A percentile compares a stretch with the other conserved stretches of the same genome.
phyloP scores from a whole-genome alignment of 208 protist genomes.

The Trypanosoma rangeli region DNA sequence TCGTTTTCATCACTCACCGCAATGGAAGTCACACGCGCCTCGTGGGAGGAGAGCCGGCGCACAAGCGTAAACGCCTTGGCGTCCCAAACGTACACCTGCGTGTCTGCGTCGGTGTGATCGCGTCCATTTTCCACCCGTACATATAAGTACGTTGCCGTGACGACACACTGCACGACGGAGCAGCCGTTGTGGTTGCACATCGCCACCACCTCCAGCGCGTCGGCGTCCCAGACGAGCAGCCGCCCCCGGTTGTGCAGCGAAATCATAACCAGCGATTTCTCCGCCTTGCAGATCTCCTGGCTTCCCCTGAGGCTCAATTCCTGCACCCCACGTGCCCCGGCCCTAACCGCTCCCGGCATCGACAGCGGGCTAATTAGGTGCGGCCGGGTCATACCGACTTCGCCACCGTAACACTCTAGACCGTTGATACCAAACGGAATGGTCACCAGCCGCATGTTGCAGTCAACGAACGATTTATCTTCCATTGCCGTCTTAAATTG shows the following conservation, averaged over 20 bases:
- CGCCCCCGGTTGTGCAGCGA: constrained; percentile 64
- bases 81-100: constrained; percentile 69
- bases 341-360: not conserved
- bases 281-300: not conserved
- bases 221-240: constrained; percentile 69
- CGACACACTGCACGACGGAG: constrained; percentile 60
- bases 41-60: constrained; percentile 52
- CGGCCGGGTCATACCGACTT: not conserved
- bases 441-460: constrained; percentile 47
- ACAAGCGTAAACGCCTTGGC: constrained; percentile 39
- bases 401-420: constrained; percentile 40
- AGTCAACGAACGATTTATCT: constrained; percentile 7
- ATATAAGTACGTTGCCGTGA: constrained; percentile 45
- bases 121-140: constrained; percentile 53
- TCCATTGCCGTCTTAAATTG: not conserved
- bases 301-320: constrained; percentile 20
- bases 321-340: constrained; percentile 28
- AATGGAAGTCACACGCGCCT: constrained; percentile 57
- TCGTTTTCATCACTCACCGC: constrained; percentile 42
- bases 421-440: constrained; percentile 66
- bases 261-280: constrained; percentile 32
- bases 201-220: constrained; percentile 39
- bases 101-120: constrained; percentile 48
- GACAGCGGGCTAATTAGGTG: not conserved
- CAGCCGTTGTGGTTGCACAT: constrained; percentile 43